Percentiles rank a stretch among this genome's conserved stretches.
Conservation (phyloP, 495 filamentous ascomycete genomes). For the Neurospora sp. region DNA sequence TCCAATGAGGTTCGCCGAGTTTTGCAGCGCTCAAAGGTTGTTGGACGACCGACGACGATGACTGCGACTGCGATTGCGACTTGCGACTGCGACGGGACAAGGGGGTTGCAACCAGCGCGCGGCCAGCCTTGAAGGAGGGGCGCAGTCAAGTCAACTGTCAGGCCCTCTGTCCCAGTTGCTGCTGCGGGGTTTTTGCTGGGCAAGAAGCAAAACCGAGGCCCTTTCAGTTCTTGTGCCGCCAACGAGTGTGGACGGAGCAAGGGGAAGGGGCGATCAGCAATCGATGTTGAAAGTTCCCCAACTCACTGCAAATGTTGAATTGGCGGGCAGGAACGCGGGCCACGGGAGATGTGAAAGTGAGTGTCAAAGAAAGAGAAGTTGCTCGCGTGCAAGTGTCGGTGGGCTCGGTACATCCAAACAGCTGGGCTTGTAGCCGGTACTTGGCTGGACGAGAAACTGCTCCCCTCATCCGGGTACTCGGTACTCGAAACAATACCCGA, state of each 20-base stretch:
- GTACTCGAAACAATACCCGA: not conserved
- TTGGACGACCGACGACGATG: not conserved
- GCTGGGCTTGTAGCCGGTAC: not conserved
- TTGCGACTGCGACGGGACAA: not conserved
- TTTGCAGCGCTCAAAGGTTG: not conserved
- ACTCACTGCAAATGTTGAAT: not conserved
- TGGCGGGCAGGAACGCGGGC: not conserved
- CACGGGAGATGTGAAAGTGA: not conserved
- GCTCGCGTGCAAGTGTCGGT: not conserved
- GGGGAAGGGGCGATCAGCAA: not conserved
- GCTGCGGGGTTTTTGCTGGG: slow-evolving; percentile 6
- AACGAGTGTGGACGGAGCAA: not conserved
- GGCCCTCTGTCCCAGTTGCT: not conserved
- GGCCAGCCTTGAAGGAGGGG: slow-evolving; percentile 1
- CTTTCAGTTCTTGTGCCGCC: not conserved
- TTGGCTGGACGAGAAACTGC: not conserved
- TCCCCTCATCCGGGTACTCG: not conserved
- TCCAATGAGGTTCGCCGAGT: not conserved
- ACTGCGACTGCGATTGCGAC: not conserved
- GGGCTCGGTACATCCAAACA: not conserved
- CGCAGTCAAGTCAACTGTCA: not conserved
- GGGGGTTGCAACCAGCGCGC: not conserved
- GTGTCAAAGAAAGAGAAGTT: not conserved
- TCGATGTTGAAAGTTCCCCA: not conserved
- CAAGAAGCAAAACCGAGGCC: not conserved